Percentiles rank a stretch among this genome's conserved stretches.
phyloP scores from a whole-genome alignment of 1,284 basidiomycete species.

The Mycosarcoma maydis region DNA sequence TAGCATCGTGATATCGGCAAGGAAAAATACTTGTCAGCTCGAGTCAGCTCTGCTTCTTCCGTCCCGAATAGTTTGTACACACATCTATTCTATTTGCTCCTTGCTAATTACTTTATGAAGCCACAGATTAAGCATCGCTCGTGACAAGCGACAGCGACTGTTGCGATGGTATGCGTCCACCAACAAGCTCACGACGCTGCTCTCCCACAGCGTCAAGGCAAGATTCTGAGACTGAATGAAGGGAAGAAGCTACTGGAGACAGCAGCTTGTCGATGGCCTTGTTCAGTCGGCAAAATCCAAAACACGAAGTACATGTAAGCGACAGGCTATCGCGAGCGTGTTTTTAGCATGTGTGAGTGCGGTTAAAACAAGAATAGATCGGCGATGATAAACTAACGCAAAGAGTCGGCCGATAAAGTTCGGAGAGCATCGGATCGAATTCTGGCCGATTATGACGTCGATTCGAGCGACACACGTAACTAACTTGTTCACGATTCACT shows the following conservation, averaged over 20 bases:
- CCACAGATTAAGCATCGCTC: not conserved
- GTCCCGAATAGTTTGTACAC: not conserved
- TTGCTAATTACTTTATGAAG: constrained; percentile 21
- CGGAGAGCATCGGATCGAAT: constrained; percentile 25
- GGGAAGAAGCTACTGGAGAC: too few relatives aligned
- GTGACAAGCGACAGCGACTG: not conserved
- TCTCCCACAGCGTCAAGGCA: too few relatives aligned
- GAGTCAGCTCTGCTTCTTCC: not conserved
- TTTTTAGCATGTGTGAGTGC: too few relatives aligned
- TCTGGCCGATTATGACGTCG: constrained; percentile 19
- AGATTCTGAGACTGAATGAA: too few relatives aligned
- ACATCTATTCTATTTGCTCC: constrained; percentile 7
- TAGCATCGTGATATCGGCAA: not conserved
- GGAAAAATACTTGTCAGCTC: not conserved
- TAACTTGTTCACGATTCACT: too few relatives aligned
- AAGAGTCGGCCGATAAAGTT: constrained; percentile 4
- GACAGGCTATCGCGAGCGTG: too few relatives aligned
- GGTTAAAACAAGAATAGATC: not conserved
- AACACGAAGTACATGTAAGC: too few relatives aligned
- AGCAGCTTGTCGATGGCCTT: too few relatives aligned
- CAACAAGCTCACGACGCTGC: too few relatives aligned
- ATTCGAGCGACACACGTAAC: too few relatives aligned
- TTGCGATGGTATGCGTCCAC: too few relatives aligned
- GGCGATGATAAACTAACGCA: not conserved
- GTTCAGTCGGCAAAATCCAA: too few relatives aligned